Conservation (phyloP, 495 filamentous ascomycete species). For the Gamarada debralockiae region DNA sequence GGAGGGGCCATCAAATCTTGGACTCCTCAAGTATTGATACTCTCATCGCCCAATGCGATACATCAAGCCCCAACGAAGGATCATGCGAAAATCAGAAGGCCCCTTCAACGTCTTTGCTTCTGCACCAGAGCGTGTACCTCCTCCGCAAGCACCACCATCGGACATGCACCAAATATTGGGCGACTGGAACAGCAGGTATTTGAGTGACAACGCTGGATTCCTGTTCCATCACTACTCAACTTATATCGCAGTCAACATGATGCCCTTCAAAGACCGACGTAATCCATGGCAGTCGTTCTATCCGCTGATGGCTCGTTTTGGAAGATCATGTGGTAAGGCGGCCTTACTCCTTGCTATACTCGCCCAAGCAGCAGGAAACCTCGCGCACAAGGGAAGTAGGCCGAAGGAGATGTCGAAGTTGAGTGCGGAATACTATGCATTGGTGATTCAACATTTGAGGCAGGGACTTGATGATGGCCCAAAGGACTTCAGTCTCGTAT, state of each 20-base stretch:
- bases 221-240: background rate
- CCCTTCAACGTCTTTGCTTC: background rate
- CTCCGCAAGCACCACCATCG: background rate
- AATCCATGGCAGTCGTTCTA: slow-evolving; percentile 2
- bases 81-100: background rate
- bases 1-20: background rate
- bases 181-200: background rate
- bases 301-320: background rate
- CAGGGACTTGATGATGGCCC: background rate
- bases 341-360: background rate
- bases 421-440: background rate
- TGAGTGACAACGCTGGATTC: background rate
- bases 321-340: background rate
- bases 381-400: background rate
- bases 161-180: background rate
- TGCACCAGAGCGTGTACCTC: background rate
- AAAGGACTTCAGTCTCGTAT: background rate
- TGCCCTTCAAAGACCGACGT: background rate
- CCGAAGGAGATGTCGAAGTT: background rate
- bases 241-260: background rate
- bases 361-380: background rate
- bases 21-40: background rate
- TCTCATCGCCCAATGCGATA: background rate
- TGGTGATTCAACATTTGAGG: background rate
- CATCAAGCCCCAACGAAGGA: background rate